Evolutionary conservation across 768 basidiomycete species (phyloP), one percentile per base, ranked within the genome.

Genomic region (Zangia roseola): DNA sequence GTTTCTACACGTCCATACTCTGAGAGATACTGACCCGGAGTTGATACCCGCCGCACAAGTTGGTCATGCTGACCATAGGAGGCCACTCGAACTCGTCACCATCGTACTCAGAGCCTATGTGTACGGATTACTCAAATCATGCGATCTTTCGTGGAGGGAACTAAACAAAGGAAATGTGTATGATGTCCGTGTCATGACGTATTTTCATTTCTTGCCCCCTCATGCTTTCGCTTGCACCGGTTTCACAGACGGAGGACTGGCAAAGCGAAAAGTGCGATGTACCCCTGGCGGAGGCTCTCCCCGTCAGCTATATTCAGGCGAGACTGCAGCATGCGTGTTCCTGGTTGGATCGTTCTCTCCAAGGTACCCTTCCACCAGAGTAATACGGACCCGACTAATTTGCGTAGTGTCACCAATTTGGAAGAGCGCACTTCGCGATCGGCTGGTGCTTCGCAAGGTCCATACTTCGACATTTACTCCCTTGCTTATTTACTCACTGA

Each of bases 201-300:
- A 43, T 50, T 49, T 50, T 52, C 53, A 49, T 43, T 7, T 46
- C 8, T 47, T 28, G 21, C 42, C 35, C 40, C 41, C 55, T 60
- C 50, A 57, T 55, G 14, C 31, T 53, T 25, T 38, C 16, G 35
- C 41, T 47, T 54, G 23, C 24, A 13, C 21, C 35, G 47, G 38
- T 56, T 52, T 43, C 17, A 49, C 63, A 92, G 91, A 74, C 80
- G 52, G 91, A 93, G 74, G 91, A 93, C 58, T 91, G 89, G 84
- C 89, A 91, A 64, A 78, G 86, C 49, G 93, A 97, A 54, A 94
- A 93, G 69, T 87, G 84, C 57, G 91, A 91, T 17, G 76, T 94
- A 0, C 80, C 83, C 0, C 71, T 94, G 5, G 73, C 84, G 10
- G 88, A 94, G 68, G 74, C 76, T 7, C 64, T 84, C 23, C 75